phyloP scores from a whole-genome alignment of 1,284 basidiomycete genomes.

The Fomitopsis betulina region DNA sequence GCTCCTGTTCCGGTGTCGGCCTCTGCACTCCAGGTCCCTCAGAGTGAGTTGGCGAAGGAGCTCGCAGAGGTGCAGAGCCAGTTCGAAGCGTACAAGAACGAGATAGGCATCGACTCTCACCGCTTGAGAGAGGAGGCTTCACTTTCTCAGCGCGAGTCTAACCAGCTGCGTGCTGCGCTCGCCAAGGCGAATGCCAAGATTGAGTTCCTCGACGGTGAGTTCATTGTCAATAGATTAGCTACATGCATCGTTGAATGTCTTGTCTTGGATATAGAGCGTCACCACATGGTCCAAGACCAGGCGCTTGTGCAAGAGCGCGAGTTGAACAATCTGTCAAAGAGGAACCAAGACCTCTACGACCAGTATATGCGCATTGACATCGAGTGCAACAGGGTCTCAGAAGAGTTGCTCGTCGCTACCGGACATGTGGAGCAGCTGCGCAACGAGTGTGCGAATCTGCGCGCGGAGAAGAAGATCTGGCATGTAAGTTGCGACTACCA shows the following conservation, averaged over 20 bases:
- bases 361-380: conserved; percentile 65
- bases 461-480: conserved; percentile 91
- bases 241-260: not conserved
- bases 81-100: conserved; percentile 74
- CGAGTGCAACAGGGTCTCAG: conserved; percentile 56
- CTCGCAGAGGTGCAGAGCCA: conserved; percentile 70
- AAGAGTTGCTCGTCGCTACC: conserved; percentile 58
- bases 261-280: conserved; percentile 44
- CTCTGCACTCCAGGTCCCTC: conserved; percentile 9
- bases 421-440: conserved; percentile 67
- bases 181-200: conserved; percentile 81
- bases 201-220: conserved; percentile 66
- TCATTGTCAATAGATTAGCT: not conserved
- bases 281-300: conserved; percentile 63
- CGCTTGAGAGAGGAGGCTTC: conserved; percentile 68
- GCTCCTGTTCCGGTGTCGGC: conserved; percentile 1
- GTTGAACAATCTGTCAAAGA: conserved; percentile 54
- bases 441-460: conserved; percentile 81
- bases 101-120: conserved; percentile 72
- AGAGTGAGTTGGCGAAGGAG: conserved; percentile 42
- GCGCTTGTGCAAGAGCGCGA: conserved; percentile 51
- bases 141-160: conserved; percentile 62
- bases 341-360: conserved; percentile 65
- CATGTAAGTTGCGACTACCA: conserved; percentile 49
- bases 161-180: conserved; percentile 58